Base-by-base conservation (phyloP, 2,329 filamentous ascomycete species). In the Cercospora sesami region DNA sequence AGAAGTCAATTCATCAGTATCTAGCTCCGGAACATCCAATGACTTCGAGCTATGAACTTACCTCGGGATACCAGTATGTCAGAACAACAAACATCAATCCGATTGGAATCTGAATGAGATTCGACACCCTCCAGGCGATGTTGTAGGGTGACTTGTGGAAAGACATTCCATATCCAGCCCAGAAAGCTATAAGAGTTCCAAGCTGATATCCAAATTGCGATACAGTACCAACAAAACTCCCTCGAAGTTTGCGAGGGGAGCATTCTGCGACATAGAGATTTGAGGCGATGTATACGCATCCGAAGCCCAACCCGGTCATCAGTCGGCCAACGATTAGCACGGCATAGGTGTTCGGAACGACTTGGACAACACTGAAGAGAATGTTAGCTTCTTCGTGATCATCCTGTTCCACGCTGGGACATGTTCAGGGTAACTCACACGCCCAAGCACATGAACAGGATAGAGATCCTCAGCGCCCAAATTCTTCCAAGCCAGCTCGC, bases 181-280 rank as follows among this genome's bases (percentile, higher is more conserved):
- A 83, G 70, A 82, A 83, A 4, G 81, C 80, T 21, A 82, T 81
- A 5, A 82, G 74, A 0, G 80, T 81, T 8, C 81, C 81, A 0
- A 83, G 74, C 66, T 82, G 80, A 65, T 81, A 82, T 18, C 80
- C 80, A 60, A 82, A 81, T 71, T 82, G 81, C 2, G 78, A 75
- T 10, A 81, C 77, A 1, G 78, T 80, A 6, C 78, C 79, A 10
- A 82, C 80, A 65, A 82, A 82, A 39, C 76, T 78, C 3, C 81
- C 80, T 31, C 80, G 76, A 0, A 82, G 75, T 28, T 74, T 74
- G 18, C 75, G 74, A n/a, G 80, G 80, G 0, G 80, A 74, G 67
- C 80, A 81, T 74, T 82, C 80, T 1, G 80, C 79, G 7, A 82
- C 80, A 66, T 81, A 82, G 3, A 82, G 75, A 66, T 79, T 81